Base-by-base conservation (phyloP, 2,329 filamentous ascomycete genomes). In the Stachybotrys chartarum region DNA sequence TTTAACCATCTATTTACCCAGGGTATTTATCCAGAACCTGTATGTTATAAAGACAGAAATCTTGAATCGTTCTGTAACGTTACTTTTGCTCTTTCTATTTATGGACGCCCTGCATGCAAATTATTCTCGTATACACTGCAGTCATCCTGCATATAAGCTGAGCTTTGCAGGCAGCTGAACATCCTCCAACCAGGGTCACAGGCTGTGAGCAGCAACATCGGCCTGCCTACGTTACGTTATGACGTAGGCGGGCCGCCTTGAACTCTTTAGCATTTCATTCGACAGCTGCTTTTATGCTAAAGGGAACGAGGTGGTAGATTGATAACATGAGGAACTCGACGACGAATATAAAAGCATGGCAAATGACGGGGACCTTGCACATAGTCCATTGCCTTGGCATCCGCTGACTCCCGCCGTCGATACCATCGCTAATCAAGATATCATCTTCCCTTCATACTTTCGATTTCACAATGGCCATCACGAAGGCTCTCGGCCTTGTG, bases 401-500 rank as follows among this genome's bases (percentile, higher is more conserved):
- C 18, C 45, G 45, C 45, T 47, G 16, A 47, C 45, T 47, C 18
- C 18, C 45, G 18, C 16, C 18, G 48, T 30, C 12, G 24, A 17
- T 30, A 50, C 17, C 30, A 30, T 24, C 30, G 48, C 30, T 31
- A 50, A 50, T 50, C 30, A 50, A 50, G 12, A 50, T 30, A 24
- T 30, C 48, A 30, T 50, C 18, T 50, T 50, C 48, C 45, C 18
- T 50, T 50, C 48, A 30, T 50, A 50, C 48, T 24, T 30, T 50
- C 24, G 10, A 50, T 50, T 50, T 54, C n/a, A 51, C 32, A 14
- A 55, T 55, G 53, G 17, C 39, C 18, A 24, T 55, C 16, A 17
- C 39, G 6, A 55, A 55, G 48, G 30, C 53, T 31, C 48, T 55
- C 16, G 48, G 48, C 50, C 31, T 55, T 24, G 8, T 55, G 12